Evolutionary conservation across 164 flowering plant species (phyloP), one percentile per base, ranked within the genome.

Genomic region (Piper longum): DNA sequence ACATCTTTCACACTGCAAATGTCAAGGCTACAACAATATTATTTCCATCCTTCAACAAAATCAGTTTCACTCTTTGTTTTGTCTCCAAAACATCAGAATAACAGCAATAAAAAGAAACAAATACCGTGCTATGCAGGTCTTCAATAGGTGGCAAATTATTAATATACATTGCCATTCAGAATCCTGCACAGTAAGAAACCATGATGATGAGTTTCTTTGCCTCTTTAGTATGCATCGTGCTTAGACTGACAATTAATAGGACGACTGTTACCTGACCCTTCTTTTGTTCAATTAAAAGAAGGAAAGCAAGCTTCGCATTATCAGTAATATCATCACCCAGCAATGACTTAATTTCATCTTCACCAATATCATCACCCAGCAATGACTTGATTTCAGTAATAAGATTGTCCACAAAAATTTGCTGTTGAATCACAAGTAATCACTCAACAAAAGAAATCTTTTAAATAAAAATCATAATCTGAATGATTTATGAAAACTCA

Each of bases 101-200:
- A 26, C 36, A 26, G 36, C 36, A 26, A 26, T 26, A 14, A 8
- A 39, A 57, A 42, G 57, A 73, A 41, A 16, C 7, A 54, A 16
- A 56, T 71, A 87, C 89, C 64, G 91, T 75, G 85, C 75, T 83
- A 68, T 91, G 89, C 77, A 88, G 69, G 65, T 85, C 87, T 40
- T 71, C 77, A 7, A 43, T 57, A 56, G 39, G 76, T 48, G 96
- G 98, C 75, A 91, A 88, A 63, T 82, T 60, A 55, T 66, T 74
- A 36, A 91, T 73, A 60, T 91, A 88, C 40, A 89, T 93, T 7
- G 79, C 80, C 98, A 91, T 61, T 79, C 80, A 57, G 98, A 88
- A 56, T 71, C 80, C 91, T 91, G 73, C 70, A 71, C 18, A 66
- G 66, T n/a, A 64, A 41, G 56, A 59, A 45, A 39, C 65, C 4